phyloP scores from a whole-genome alignment of 2,329 filamentous ascomycete genomes.

The Penicillium paneum region DNA sequence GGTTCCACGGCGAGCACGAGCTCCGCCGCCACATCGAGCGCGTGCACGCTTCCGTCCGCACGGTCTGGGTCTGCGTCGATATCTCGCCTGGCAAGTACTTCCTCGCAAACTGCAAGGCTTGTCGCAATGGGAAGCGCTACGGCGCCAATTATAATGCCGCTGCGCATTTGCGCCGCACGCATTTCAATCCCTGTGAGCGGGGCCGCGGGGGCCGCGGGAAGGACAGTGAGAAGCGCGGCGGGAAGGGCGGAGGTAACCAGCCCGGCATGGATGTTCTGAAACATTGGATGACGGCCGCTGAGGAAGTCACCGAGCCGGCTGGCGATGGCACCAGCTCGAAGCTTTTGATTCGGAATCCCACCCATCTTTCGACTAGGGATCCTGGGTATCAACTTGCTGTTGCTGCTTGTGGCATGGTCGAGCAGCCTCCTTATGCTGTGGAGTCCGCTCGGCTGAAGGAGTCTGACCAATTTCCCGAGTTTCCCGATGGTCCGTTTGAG shows the following conservation, averaged over 20 bases:
- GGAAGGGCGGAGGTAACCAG: slow-evolving; percentile 60
- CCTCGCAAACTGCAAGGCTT: slow-evolving; percentile 79
- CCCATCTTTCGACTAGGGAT: background rate
- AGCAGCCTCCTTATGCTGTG: slow-evolving; percentile 19
- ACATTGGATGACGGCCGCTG: slow-evolving; percentile 59
- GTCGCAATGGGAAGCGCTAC: slow-evolving; percentile 72
- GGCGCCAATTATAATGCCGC: slow-evolving; percentile 93
- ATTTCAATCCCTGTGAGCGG: slow-evolving; percentile 71
- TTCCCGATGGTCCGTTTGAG: slow-evolving; percentile 25
- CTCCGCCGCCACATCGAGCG: slow-evolving; percentile 65
- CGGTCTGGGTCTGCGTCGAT: slow-evolving; percentile 63
- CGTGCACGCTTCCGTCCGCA: slow-evolving; percentile 61
- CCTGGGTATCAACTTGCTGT: background rate
- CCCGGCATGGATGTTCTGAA: slow-evolving; percentile 61
- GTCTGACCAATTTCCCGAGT: slow-evolving; percentile 28
- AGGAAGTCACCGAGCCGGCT: slow-evolving; percentile 42
- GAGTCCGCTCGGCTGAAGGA: slow-evolving; percentile 29
- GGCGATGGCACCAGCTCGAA: background rate
- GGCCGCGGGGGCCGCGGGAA: slow-evolving; percentile 55
- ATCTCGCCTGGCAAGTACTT: slow-evolving; percentile 60
- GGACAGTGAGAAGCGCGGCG: slow-evolving; percentile 58
- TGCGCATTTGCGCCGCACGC: slow-evolving; percentile 79
- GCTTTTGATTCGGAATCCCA: background rate
- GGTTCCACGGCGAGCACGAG: slow-evolving; percentile 85
- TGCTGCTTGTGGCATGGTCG: background rate